A percentile compares a stretch with the other conserved stretches of the same genome.
Evolutionary conservation across 305 asterid species (phyloP).

Genomic region (Fraxinus xanthoxyloides): DNA sequence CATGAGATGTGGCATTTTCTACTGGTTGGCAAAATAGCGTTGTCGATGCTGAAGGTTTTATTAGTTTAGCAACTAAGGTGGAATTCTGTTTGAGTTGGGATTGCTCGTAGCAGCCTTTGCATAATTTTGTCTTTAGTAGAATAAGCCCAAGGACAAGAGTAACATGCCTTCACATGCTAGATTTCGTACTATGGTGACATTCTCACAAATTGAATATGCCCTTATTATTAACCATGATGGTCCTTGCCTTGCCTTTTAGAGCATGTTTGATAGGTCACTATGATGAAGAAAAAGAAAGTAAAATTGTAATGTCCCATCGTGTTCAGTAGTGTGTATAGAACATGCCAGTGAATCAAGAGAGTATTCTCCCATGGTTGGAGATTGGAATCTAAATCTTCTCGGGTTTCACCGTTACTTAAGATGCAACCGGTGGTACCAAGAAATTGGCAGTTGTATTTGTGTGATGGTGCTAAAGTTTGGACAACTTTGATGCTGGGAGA

Average conservation of each 20-base stretch:
- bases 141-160: slow-evolving; percentile 11
- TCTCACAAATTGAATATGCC: neutral
- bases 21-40: neutral
- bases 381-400: neutral
- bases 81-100: neutral
- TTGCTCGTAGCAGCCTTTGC: neutral
- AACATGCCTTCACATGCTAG: slow-evolving; percentile 32
- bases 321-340: neutral
- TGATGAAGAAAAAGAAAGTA: neutral
- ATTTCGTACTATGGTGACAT: neutral
- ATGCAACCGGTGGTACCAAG: neutral
- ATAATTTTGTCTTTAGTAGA: neutral
- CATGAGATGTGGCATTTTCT: neutral
- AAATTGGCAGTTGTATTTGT: neutral
- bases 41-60: neutral
- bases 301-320: neutral
- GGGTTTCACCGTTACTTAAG: neutral
- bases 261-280: neutral
- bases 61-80: neutral
- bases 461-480: neutral
- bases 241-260: slow-evolving; percentile 13
- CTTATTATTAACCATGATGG: slow-evolving; percentile 2
- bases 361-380: neutral
- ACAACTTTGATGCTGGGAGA: neutral
- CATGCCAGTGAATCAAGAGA: neutral